Conservation (phyloP, 2,329 filamentous ascomycete genomes). For the Nothomitra cinnamomea region DNA sequence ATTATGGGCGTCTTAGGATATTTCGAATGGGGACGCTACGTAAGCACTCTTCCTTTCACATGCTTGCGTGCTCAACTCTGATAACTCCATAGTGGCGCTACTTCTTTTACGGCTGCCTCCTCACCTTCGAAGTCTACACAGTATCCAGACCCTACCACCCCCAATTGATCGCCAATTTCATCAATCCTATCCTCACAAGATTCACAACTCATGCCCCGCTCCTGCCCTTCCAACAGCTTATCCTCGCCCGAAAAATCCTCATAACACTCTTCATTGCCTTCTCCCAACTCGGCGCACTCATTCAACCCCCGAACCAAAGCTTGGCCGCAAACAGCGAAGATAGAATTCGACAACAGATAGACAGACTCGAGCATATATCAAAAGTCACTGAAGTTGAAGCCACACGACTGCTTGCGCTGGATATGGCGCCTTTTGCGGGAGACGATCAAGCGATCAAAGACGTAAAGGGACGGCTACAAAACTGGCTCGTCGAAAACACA, state of each 20-base stretch:
- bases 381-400: conserved; percentile 51
- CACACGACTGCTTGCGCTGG: conserved; percentile 52
- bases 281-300: conserved; percentile 58
- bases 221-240: conserved; percentile 71
- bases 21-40: conserved; percentile 46
- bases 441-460: conserved; percentile 46
- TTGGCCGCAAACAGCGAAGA: conserved; percentile 13
- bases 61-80: conserved; percentile 14
- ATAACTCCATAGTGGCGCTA: conserved; percentile 25
- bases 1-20: conserved; percentile 47
- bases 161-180: conserved; percentile 24
- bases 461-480: conserved; percentile 56
- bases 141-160: conserved; percentile 35
- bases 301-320: conserved; percentile 23
- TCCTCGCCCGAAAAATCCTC: conserved; percentile 57
- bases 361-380: conserved; percentile 45
- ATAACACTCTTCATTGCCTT: conserved; percentile 73
- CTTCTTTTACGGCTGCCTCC: conserved; percentile 33
- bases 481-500: conserved; percentile 78
- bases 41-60: not conserved
- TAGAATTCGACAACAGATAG: conserved; percentile 38
- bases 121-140: conserved; percentile 38
- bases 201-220: conserved; percentile 38
- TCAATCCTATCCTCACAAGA: conserved; percentile 30
- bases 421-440: conserved; percentile 66